Percentiles rank a stretch among this genome's conserved stretches.
Conservation (phyloP, 1,139 yeast species). For the Scheffersomyces cryptocercus region DNA sequence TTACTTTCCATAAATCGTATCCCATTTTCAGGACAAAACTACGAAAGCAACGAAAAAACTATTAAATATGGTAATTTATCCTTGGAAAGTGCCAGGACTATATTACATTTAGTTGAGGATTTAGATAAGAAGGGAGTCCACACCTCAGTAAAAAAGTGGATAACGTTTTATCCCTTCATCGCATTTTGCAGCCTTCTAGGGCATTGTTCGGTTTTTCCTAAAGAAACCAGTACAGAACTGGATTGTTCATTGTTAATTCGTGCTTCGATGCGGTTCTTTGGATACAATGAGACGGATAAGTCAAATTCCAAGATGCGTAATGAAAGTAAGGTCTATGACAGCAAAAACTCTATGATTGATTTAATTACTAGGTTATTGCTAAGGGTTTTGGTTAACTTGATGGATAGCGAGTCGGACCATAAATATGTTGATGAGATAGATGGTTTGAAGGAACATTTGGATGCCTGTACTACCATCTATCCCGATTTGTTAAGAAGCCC, state of each 20-base stretch:
- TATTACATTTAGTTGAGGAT: conserved; percentile 7
- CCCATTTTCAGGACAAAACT: conserved; percentile 13
- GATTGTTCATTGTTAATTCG: conserved; percentile 14
- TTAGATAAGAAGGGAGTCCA: conserved; percentile 14
- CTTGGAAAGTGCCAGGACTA: conserved; percentile 10
- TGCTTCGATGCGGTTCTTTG: conserved; percentile 17
- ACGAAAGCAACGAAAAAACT: conserved; percentile 14
- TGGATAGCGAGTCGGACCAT: conserved; percentile 10
- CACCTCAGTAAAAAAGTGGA: conserved; percentile 30
- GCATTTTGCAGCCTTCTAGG: conserved; percentile 7
- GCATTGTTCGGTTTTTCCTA: conserved; percentile 5
- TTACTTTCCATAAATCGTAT: conserved; percentile 12
- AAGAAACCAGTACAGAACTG: conserved; percentile 4
- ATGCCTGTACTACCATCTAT: conserved; percentile 14
- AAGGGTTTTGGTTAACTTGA: conserved; percentile 16
- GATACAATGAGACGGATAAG: conserved; percentile 11
- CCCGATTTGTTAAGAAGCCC: conserved; percentile 19
- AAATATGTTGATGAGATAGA: conserved; percentile 13
- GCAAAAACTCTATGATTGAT: conserved; percentile 10
- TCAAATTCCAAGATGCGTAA: conserved; percentile 7
- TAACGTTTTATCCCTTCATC: conserved; percentile 28
- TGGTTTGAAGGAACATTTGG: conserved; percentile 19
- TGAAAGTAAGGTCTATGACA: conserved; percentile 5
- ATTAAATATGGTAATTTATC: conserved; percentile 9
- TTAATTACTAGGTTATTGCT: conserved; percentile 18